Evolutionary conservation across 768 basidiomycete genomes (phyloP).

Genomic region (Chalciporus chontae): DNA sequence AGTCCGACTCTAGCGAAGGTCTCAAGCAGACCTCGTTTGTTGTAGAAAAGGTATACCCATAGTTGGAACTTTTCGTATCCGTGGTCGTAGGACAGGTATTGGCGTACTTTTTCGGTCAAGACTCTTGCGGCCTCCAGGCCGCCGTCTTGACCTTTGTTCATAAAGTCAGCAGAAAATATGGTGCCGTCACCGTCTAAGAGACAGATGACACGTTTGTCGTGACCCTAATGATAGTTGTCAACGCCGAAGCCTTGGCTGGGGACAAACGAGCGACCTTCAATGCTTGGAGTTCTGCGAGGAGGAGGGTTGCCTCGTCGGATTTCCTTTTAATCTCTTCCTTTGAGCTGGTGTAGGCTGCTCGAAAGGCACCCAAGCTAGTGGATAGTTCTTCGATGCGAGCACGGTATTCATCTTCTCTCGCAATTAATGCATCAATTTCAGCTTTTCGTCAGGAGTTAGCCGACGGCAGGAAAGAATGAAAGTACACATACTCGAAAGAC

Average conservation of each 20-base stretch:
- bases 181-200: slow-evolving; percentile 64
- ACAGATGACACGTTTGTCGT: slow-evolving; percentile 37
- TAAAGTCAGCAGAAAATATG: slow-evolving; percentile 54
- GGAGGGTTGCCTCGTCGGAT: slow-evolving; percentile 3
- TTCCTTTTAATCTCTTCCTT: slow-evolving; percentile 21
- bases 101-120: slow-evolving; percentile 34
- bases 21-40: slow-evolving; percentile 57
- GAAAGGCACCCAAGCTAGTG: slow-evolving; percentile 24
- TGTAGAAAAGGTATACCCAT: slow-evolving; percentile 61
- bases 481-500: slow-evolving; percentile 1
- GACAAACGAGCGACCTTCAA: slow-evolving; percentile 21
- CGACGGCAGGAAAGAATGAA: not conserved
- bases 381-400: slow-evolving; percentile 21
- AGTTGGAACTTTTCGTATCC: slow-evolving; percentile 40
- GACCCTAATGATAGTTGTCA: slow-evolving; percentile 14
- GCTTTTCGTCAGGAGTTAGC: slow-evolving; percentile 9
- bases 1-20: slow-evolving; percentile 38
- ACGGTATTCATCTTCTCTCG: slow-evolving; percentile 21
- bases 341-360: slow-evolving; percentile 23
- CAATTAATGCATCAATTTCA: slow-evolving; percentile 28
- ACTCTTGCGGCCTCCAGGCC: slow-evolving; percentile 54
- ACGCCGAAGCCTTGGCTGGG: not conserved
- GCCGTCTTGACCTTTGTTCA: slow-evolving; percentile 53
- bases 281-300: slow-evolving; percentile 25
- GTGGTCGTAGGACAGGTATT: slow-evolving; percentile 18